Percentiles rank a stretch among this genome's conserved stretches.
phyloP scores from a whole-genome alignment of 169 alveolate species.

The Plasmodium falciparum region DNA sequence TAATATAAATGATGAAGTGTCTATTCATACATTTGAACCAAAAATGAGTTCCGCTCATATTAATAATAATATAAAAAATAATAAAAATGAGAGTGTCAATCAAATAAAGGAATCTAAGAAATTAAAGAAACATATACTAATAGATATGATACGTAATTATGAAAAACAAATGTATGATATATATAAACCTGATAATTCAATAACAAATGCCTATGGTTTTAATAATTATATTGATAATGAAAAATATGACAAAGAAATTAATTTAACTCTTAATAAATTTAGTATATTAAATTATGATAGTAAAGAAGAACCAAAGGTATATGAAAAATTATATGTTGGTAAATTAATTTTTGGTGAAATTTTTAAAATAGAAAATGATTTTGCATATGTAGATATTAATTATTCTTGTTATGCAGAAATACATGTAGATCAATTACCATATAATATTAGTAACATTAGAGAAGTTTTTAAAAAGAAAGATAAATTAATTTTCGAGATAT shows the following conservation, averaged over 20 bases:
- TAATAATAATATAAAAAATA: not conserved
- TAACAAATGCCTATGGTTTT: constrained; percentile 67
- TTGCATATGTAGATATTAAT: constrained; percentile 74
- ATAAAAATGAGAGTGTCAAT: constrained; percentile 2
- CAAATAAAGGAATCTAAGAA: constrained; percentile 28
- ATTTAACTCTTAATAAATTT: constrained; percentile 44
- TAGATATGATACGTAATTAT: constrained; percentile 43
- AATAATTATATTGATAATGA: constrained; percentile 64
- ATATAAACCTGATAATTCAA: constrained; percentile 52
- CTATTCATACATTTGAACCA: not conserved
- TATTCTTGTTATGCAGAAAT: constrained; percentile 67
- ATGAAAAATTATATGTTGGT: constrained; percentile 73
- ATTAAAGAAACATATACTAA: constrained; percentile 22
- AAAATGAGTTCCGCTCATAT: not conserved
- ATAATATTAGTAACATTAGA: constrained; percentile 42
- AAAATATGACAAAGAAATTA: constrained; percentile 63
- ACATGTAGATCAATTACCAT: constrained; percentile 74
- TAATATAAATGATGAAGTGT: not conserved
- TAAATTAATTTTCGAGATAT: constrained; percentile 72
- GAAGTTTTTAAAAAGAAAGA: constrained; percentile 70
- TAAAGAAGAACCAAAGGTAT: constrained; percentile 50
- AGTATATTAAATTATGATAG: constrained; percentile 74
- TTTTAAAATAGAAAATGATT: constrained; percentile 59
- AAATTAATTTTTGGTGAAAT: constrained; percentile 76
- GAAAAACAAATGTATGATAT: constrained; percentile 69